Evolutionary conservation across 129 eudicot species (phyloP).

Genomic region (carrot (Daucus carota)): DNA sequence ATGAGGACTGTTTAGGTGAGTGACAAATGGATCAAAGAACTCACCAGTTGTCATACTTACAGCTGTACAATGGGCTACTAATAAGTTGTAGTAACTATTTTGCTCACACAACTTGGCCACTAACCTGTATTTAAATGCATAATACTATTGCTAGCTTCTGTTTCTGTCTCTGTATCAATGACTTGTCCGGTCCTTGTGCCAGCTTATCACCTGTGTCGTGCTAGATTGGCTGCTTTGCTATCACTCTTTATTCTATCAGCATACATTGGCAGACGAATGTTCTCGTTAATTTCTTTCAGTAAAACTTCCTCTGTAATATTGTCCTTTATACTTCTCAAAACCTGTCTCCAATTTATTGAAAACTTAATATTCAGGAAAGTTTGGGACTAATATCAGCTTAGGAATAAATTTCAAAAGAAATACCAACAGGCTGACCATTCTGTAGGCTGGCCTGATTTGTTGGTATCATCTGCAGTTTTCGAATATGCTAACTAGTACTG

Average conservation of each 20-base stretch:
- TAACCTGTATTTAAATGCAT: not conserved
- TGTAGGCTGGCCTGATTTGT: slow-evolving; percentile 71
- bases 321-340: slow-evolving; percentile 89
- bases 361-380: not conserved
- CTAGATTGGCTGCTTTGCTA: slow-evolving; percentile 58
- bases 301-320: slow-evolving; percentile 82
- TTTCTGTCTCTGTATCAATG: not conserved
- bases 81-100: slow-evolving; percentile 7
- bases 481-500: too few species aligned
- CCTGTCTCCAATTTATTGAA: slow-evolving; percentile 30
- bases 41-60: slow-evolving; percentile 51
- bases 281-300: slow-evolving; percentile 67
- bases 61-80: slow-evolving; percentile 3
- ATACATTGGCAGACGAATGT: slow-evolving; percentile 79
- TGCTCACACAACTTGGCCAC: slow-evolving; percentile 19
- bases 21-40: slow-evolving; percentile 50
- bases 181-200: not conserved
- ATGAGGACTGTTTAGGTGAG: slow-evolving; percentile 19
- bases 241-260: slow-evolving; percentile 69
- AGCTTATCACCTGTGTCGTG: slow-evolving; percentile 46
- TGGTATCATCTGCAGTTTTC: too few species aligned
- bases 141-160: slow-evolving; percentile 7
- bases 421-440: slow-evolving; percentile 41
- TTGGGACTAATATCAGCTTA: not conserved
- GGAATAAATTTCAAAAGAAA: not conserved